Base-by-base conservation (phyloP, 2,329 filamentous ascomycete genomes). In the Fusarium zealandicum region DNA sequence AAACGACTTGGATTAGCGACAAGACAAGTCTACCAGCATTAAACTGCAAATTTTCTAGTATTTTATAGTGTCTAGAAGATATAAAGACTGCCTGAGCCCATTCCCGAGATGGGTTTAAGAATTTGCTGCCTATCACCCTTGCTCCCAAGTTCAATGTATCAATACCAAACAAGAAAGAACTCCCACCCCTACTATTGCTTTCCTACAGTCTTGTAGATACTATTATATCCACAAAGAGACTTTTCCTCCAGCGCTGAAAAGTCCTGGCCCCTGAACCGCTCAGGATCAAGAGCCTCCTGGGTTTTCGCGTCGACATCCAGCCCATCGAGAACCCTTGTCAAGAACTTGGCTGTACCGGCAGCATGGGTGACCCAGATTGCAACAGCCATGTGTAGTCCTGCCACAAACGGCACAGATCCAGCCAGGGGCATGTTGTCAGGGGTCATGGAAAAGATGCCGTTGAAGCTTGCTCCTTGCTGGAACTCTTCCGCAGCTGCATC, bases 371-470 rank as follows among this genome's bases (percentile, higher is more conserved):
- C 61, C 65, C 65, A 67, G 4, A 67, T 61, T 0, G 63, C 65
- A 6, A 61, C 58, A 2, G 56, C 58, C 46, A 64, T 48, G 9
- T 53, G 58, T 3, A 67, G 7, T 0, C 64, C 65, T 0, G 42
- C 14, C 0, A 63, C 17, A 1, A 60, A 64, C 1, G 11, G 1
- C 0, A 61, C 48, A 2, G 20, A 28, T 0, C 65, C 65, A 11
- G 56, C 61, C 0, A 67, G 36, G 0, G 65, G 65, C 65, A 67
- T 67, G 17, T 67, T 67, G 11, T 67, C 65, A 1, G 65, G 65
- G 0, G 65, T 67, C 63, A 67, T 67, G 0, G 65, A 67, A 32
- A 67, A 67, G 4, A 67, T 56, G 6, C 65, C 65, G 8, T 67
- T 67, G 25, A 67, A 67, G 5, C 38, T 30, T 1, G 42, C 54